Conservation (phyloP, 345 rosid species). For the Hypericum perforatum region DNA sequence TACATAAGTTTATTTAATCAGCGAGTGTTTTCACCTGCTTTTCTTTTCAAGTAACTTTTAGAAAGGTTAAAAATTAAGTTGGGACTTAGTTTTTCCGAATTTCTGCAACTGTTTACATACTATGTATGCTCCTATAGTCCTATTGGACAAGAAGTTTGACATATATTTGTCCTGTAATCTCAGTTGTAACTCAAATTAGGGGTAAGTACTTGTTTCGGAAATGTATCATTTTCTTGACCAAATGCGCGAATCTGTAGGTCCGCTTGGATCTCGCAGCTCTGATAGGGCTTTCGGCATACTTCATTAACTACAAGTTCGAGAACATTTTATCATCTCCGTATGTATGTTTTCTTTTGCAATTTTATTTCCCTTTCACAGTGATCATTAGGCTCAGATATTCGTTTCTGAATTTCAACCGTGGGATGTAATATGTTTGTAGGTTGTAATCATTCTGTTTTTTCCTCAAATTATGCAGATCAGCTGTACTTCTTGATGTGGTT, state of each 20-base stretch:
- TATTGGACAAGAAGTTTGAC: no score
- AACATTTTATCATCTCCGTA: slow-evolving; percentile 79
- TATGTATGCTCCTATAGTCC: no score
- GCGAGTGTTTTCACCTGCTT: no score
- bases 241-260: slow-evolving; percentile 41
- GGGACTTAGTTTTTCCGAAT: no score
- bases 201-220: no score
- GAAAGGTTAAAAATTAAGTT: no score
- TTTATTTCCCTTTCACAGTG: not conserved
- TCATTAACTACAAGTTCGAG: slow-evolving; percentile 92
- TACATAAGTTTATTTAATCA: no score
- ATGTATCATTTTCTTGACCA: slow-evolving; percentile 6
- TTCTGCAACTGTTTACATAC: no score
- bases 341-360: slow-evolving; percentile 14
- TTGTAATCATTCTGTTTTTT: not conserved
- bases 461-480: slow-evolving; percentile 43
- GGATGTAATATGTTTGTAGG: no score
- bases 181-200: no score
- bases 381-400: not conserved
- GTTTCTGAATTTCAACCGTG: not conserved
- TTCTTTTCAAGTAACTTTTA: no score
- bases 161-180: no score
- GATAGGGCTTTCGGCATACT: slow-evolving; percentile 82
- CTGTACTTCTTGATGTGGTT: slow-evolving; percentile 75
- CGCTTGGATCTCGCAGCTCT: slow-evolving; percentile 76